phyloP scores from a whole-genome alignment of 768 basidiomycete species.

The Boletus eberwhitei region DNA sequence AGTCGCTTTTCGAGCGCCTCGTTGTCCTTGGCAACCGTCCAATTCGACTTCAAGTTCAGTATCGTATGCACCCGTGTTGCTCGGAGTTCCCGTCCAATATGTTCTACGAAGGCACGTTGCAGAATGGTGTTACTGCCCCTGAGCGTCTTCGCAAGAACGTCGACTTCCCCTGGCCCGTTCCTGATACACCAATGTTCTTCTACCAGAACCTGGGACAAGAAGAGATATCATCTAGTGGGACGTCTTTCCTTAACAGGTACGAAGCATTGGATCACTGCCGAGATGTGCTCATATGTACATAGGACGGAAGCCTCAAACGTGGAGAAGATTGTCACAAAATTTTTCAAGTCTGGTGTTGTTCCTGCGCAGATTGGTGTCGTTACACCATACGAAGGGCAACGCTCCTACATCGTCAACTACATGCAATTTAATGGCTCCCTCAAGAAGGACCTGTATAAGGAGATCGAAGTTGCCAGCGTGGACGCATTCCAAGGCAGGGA shows the following conservation, averaged over 20 bases:
- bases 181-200: slow-evolving; percentile 99
- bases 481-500: slow-evolving; percentile 99
- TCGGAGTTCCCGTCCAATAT: slow-evolving; percentile 99
- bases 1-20: slow-evolving; percentile 96
- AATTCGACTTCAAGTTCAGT: slow-evolving; percentile 98
- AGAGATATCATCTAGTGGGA: slow-evolving; percentile 97
- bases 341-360: slow-evolving; percentile 98
- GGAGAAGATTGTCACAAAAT: slow-evolving; percentile 99
- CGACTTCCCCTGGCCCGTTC: slow-evolving; percentile 98
- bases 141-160: slow-evolving; percentile 97
- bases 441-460: slow-evolving; percentile 99
- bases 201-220: slow-evolving; percentile 99
- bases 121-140: slow-evolving; percentile 98
- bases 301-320: slow-evolving; percentile 99
- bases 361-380: slow-evolving; percentile 97
- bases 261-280: background rate
- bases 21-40: slow-evolving; percentile 94
- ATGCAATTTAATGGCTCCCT: slow-evolving; percentile 99
- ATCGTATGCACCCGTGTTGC: slow-evolving; percentile 99
- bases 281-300: slow-evolving; percentile 10
- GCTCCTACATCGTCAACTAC: slow-evolving; percentile 97
- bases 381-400: slow-evolving; percentile 98
- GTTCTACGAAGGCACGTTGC: slow-evolving; percentile 99
- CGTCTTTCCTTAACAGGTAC: slow-evolving; percentile 93
- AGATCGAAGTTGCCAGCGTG: slow-evolving; percentile 97